These are phyloP conservation scores for Psilocybe cubensis DNA, from an alignment of 768 basidiomycete genomes.

Conservation along the genomic window DNA sequence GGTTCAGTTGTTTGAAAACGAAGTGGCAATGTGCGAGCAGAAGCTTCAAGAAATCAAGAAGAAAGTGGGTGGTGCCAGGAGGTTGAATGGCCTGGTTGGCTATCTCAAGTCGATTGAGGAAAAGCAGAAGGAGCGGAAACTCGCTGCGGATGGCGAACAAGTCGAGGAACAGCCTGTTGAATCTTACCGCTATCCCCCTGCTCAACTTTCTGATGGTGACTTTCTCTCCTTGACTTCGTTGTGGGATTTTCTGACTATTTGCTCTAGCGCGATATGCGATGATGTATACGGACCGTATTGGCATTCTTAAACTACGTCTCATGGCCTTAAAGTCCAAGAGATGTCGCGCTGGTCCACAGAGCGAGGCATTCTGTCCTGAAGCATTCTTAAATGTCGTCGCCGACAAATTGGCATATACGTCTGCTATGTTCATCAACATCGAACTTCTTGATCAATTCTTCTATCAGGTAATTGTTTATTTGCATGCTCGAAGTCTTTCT, in stretches of 20 bases:
- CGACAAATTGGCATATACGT: constrained; percentile 94
- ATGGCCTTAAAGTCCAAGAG: constrained; percentile 87
- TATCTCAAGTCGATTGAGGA: constrained; percentile 88
- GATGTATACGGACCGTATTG: constrained; percentile 80
- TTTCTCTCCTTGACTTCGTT: not conserved
- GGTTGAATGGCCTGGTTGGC: constrained; percentile 72
- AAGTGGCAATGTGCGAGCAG: constrained; percentile 81
- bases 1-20: constrained; percentile 81
- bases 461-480: constrained; percentile 77
- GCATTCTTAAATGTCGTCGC: constrained; percentile 96
- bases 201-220: constrained; percentile 90
- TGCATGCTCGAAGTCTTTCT: not conserved
- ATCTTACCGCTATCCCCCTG: constrained; percentile 90
- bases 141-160: constrained; percentile 43
- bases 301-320: constrained; percentile 84
- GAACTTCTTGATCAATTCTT: constrained; percentile 98
- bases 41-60: constrained; percentile 87
- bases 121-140: constrained; percentile 62
- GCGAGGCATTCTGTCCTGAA: constrained; percentile 91
- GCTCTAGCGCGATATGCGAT: constrained; percentile 86
- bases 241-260: constrained; percentile 14
- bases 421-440: constrained; percentile 98
- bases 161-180: constrained; percentile 56
- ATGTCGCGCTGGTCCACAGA: constrained; percentile 87
- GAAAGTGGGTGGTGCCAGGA: constrained; percentile 86